These are phyloP conservation scores for Trametes pubescens DNA, from an alignment of 1,284 basidiomycete species.

Conservation along the genomic window DNA sequence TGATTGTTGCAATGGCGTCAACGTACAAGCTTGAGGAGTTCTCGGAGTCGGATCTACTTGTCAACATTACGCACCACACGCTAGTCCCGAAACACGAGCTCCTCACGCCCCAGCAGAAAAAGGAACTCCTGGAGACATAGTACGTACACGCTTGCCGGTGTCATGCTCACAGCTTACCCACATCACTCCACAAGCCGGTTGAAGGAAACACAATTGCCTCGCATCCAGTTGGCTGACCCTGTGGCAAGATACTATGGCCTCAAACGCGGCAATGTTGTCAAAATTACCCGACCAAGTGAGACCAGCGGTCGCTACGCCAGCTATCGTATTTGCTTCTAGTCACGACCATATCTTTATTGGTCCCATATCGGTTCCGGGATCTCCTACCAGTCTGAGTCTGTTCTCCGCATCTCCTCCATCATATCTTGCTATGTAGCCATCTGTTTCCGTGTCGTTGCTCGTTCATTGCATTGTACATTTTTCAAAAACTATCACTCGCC, in stretches of 20 bases:
- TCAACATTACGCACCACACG: conserved; percentile 97
- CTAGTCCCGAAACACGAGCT: conserved; percentile 96
- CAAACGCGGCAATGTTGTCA: conserved; percentile 95
- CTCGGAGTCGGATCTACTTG: conserved; percentile 94
- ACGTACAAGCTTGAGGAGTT: conserved; percentile 96
- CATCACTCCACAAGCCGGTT: conserved; percentile 73
- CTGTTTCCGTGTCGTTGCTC: conserved; percentile 19
- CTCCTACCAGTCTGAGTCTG: background rate
- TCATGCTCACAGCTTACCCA: conserved; percentile 21
- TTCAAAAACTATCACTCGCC: conserved; percentile 1
- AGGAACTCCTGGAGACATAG: conserved; percentile 91
- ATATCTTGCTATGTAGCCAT: conserved; percentile 29
- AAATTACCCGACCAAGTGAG: conserved; percentile 97
- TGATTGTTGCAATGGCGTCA: conserved; percentile 86
- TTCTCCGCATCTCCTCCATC: conserved; percentile 16
- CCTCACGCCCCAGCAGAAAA: conserved; percentile 88
- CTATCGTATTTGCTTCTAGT: conserved; percentile 87
- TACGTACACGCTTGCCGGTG: conserved; percentile 54
- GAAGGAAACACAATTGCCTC: conserved; percentile 97
- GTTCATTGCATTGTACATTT: conserved; percentile 25
- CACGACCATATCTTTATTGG: conserved; percentile 27
- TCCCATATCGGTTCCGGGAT: conserved; percentile 11
- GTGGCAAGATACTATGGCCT: conserved; percentile 98
- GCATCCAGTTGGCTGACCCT: conserved; percentile 96
- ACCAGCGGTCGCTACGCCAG: conserved; percentile 96